These are phyloP conservation scores for Microthlaspi erraticum DNA, from an alignment of 345 rosid species.

Conservation along the genomic window DNA sequence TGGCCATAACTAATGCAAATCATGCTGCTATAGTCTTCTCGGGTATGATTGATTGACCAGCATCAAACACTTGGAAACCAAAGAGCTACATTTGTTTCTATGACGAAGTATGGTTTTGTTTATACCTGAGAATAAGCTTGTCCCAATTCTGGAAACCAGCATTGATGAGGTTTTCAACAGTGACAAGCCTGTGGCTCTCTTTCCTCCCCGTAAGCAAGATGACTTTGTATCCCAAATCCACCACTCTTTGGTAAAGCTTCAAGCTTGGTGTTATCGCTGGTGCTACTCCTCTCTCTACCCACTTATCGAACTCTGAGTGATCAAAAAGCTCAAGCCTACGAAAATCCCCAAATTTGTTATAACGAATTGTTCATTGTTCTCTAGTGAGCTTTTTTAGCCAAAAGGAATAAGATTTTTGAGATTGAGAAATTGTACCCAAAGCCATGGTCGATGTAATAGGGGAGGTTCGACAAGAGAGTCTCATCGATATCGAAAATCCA, in stretches of 20 bases:
- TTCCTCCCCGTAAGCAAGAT: conserved; percentile 83
- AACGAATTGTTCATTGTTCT: neutral
- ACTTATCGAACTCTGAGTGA: conserved; percentile 66
- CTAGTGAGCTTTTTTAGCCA: too few relatives aligned
- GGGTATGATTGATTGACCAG: neutral
- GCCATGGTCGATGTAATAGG: conserved; percentile 75
- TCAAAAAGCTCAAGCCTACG: conserved; percentile 74
- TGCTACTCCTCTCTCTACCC: conserved; percentile 81
- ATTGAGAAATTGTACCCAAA: conserved; percentile 60
- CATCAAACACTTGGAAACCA: neutral
- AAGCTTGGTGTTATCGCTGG: conserved; percentile 75
- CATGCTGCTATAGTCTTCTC: too few relatives aligned
- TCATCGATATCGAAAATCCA: conserved; percentile 95
- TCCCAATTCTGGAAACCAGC: conserved; percentile 86
- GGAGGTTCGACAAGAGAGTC: conserved; percentile 91
- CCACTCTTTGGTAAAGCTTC: conserved; percentile 70
- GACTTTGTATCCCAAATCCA: conserved; percentile 73
- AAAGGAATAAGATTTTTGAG: conserved; percentile 8
- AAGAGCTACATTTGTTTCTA: neutral
- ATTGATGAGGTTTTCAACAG: conserved; percentile 66
- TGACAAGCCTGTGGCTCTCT: conserved; percentile 64
- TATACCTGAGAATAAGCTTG: conserved; percentile 84
- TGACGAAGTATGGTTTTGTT: neutral
- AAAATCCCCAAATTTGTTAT: conserved; percentile 17
- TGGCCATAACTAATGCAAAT: too few relatives aligned